Conservation (phyloP, 352 stramenopile species). For the Poterioochromonas sp. region DNA sequence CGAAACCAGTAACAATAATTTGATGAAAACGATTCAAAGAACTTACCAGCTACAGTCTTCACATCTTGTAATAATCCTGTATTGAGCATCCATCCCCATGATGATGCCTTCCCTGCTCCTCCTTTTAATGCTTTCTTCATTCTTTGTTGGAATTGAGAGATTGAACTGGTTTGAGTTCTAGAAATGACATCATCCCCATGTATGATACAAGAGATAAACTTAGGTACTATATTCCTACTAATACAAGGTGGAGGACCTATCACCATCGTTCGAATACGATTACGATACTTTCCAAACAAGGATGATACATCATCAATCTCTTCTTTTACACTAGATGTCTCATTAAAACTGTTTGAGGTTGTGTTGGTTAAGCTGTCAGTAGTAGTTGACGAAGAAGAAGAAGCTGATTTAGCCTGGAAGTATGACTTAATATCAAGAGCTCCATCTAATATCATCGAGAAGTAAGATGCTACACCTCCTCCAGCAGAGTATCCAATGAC, state of each 20-base stretch:
- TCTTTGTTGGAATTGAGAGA: conserved; percentile 4
- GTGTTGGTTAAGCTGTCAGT: not conserved
- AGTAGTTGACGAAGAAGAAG: not conserved
- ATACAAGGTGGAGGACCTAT: conserved; percentile 32
- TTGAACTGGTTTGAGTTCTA: not conserved
- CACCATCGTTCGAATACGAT: not conserved
- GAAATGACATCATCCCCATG: conserved; percentile 35
- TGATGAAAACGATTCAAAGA: no score
- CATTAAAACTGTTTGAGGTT: no score
- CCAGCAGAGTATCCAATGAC: conserved; percentile 34
- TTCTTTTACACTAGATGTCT: no score
- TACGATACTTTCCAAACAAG: not conserved
- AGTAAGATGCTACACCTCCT: conserved; percentile 32
- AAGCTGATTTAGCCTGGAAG: no score
- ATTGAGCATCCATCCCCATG: no score
- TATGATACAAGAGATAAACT: conserved; percentile 8
- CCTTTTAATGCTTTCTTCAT: conserved; percentile 21
- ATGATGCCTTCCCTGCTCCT: not conserved
- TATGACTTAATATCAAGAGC: no score
- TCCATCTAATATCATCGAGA: conserved; percentile 26
- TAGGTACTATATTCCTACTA: not conserved
- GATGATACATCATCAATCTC: no score
- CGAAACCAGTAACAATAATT: no score
- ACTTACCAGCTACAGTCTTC: no score
- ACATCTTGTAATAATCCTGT: no score